Base-by-base conservation (phyloP, 106 monocot genomes). In the Vanilla planifolia region DNA sequence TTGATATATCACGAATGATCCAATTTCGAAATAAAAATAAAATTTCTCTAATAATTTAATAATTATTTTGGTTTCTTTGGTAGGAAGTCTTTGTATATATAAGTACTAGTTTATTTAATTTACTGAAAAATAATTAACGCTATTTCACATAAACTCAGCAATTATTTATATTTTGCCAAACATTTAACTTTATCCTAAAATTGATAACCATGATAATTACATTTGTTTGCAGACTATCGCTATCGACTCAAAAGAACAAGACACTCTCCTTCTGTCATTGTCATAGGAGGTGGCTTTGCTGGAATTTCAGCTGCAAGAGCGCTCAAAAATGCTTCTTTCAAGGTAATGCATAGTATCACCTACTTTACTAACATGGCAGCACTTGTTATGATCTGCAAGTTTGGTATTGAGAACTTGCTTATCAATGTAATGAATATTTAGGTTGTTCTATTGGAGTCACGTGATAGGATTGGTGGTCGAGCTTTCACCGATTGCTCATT, bases 391-490 rank as follows among this genome's bases (percentile, higher is more conserved):
- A 26, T 26, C 9, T 26, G 2, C 1, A 11, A 26, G 25, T 50
- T 26, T 50, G 52, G 28, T 25, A n/a, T 20, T 57, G 28, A n/a
- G n/a, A n/a, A n/a, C n/a, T n/a, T n/a, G n/a, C 16, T 33, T 29
- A 2, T 21, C 2, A 19, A 26, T 15, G 34, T 26, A 61, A 30
- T 43, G 45, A 57, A 5, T 36, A 35, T 55, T 67, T 61, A 96
- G 96, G 96, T 96, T 74, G 77, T 91, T 67, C 37, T 96, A 21
- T 77, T 96, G 55, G 96, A 96, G 67, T 91, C 96, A 69, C 80
- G 87, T 22, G 84, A 86, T 30, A 79, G 96, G 64, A 84, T 91
- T 71, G 96, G 96, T 55, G 96, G 96, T 34, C 80, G 91, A 79
- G 79, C 81, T 48, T 75, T 60, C 64, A 96, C 96, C 19, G 86